A percentile compares a stretch with the other conserved stretches of the same genome.
These are phyloP conservation scores for Euphorbia pulcherrima DNA, from an alignment of 345 rosid species.

Conservation along the genomic window DNA sequence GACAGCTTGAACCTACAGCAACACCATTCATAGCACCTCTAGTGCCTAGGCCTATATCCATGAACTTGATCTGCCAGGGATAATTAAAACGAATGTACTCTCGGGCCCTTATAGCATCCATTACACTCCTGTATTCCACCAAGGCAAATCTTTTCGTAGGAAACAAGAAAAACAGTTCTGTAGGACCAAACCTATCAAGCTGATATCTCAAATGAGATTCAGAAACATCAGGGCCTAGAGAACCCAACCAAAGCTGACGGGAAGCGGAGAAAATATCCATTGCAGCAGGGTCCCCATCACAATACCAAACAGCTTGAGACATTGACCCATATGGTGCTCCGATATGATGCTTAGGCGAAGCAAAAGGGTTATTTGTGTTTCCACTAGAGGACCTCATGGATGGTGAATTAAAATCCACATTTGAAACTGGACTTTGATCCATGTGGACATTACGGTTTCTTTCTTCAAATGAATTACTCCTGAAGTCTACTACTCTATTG, in stretches of 20 bases:
- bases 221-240: slow-evolving; percentile 63
- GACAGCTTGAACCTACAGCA: slow-evolving; percentile 69
- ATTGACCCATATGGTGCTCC: slow-evolving; percentile 40
- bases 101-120: slow-evolving; percentile 86
- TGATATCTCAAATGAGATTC: slow-evolving; percentile 81
- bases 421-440: slow-evolving; percentile 33
- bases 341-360: slow-evolving; percentile 57
- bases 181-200: slow-evolving; percentile 80
- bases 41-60: slow-evolving; percentile 84
- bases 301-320: slow-evolving; percentile 57
- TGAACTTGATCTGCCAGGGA: slow-evolving; percentile 80
- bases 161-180: slow-evolving; percentile 70
- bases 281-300: slow-evolving; percentile 72
- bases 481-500: slow-evolving; percentile 42
- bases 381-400: slow-evolving; percentile 32
- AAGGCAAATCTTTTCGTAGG: slow-evolving; percentile 74
- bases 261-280: slow-evolving; percentile 82
- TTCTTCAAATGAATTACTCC: slow-evolving; percentile 67
- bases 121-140: slow-evolving; percentile 78
- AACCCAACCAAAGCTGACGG: slow-evolving; percentile 84
- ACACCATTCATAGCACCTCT: slow-evolving; percentile 73
- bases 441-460: slow-evolving; percentile 41
- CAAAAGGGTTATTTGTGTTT: slow-evolving; percentile 29
- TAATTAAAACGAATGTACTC: slow-evolving; percentile 68
- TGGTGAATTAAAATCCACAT: slow-evolving; percentile 26